Conservation (phyloP, 1,284 basidiomycete genomes). For the Malassezia equina region DNA sequence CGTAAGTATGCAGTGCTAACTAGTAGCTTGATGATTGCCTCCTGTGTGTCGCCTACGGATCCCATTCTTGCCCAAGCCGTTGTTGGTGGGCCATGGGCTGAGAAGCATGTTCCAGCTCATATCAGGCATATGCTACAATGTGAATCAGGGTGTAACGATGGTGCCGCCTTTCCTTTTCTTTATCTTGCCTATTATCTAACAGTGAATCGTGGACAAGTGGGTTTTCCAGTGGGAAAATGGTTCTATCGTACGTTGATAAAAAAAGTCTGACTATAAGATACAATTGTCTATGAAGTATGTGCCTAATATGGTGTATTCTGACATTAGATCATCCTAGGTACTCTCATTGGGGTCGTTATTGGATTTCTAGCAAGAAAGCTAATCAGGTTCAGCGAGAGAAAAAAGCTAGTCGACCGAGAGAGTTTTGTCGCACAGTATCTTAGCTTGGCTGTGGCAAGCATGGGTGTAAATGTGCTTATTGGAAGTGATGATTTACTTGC, state of each 20-base stretch:
- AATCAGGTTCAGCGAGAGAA: conserved; percentile 86
- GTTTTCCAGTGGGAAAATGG: conserved; percentile 52
- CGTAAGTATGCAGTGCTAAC: conserved; percentile 14
- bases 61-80: conserved; percentile 59
- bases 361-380: conserved; percentile 78
- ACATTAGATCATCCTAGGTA: conserved; percentile 65
- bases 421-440: conserved; percentile 85
- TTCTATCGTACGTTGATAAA: conserved; percentile 54
- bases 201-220: conserved; percentile 59
- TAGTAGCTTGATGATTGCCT: conserved; percentile 64
- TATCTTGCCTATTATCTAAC: conserved; percentile 85
- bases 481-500: conserved; percentile 50
- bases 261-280: conserved; percentile 12
- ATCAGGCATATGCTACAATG: conserved; percentile 83
- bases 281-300: not conserved
- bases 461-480: conserved; percentile 53
- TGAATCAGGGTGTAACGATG: conserved; percentile 72
- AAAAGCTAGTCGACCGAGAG: conserved; percentile 85
- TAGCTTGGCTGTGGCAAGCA: conserved; percentile 67
- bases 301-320: not conserved
- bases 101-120: conserved; percentile 95
- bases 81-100: conserved; percentile 92
- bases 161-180: conserved; percentile 79
- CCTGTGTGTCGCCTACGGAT: conserved; percentile 91
- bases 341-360: conserved; percentile 66